phyloP scores from a whole-genome alignment of 257 asterid species.

The Fraxinus americana region DNA sequence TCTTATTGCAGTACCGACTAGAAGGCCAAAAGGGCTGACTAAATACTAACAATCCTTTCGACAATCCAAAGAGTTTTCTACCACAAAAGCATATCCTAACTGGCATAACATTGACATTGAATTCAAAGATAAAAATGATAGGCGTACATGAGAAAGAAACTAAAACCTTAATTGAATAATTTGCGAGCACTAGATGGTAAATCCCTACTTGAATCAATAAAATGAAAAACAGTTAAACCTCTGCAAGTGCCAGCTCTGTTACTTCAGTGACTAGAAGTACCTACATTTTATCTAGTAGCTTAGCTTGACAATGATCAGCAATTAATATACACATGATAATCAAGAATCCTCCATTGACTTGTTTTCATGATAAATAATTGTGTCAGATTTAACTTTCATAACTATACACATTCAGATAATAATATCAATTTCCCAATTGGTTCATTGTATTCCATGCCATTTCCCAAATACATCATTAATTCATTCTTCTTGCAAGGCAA shows the following conservation, averaged over 20 bases:
- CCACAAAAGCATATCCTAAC: background rate
- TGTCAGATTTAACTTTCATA: background rate
- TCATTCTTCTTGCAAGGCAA: conserved; percentile 2
- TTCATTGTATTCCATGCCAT: background rate
- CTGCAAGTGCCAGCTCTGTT: no score
- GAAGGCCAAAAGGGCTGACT: background rate
- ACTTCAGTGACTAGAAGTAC: no score
- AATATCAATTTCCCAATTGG: background rate
- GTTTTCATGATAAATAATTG: background rate
- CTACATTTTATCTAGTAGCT: no score
- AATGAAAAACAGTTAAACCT: no score
- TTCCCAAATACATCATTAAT: conserved; percentile 5
- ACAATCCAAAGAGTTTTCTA: background rate
- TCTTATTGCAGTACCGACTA: background rate
- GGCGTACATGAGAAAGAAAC: conserved; percentile 6
- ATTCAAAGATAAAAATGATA: conserved; percentile 1
- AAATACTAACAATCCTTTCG: background rate
- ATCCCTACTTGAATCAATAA: no score
- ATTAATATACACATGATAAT: background rate
- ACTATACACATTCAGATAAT: conserved; percentile 6
- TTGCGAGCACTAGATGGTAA: background rate
- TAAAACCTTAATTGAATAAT: background rate
- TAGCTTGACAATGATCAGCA: no score
- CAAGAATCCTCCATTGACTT: background rate
- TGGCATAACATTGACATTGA: background rate